These are phyloP conservation scores for Cryphonectria parasitica DNA, from an alignment of 2,329 filamentous ascomycete genomes.

Conservation along the genomic window DNA sequence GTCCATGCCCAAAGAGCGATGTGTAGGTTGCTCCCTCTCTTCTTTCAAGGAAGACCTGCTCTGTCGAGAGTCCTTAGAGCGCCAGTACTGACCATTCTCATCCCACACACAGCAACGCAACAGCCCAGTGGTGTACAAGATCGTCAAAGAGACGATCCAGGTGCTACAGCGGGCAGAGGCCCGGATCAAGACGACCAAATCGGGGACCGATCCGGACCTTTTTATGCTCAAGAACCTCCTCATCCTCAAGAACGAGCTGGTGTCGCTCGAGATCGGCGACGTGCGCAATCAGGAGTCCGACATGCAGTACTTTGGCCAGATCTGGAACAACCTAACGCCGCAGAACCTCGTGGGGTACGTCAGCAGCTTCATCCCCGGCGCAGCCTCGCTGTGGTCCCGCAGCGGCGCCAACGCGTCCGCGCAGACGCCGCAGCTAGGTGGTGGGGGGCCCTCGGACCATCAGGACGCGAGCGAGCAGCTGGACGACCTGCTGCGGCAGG, in stretches of 20 bases:
- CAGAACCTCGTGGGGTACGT: conserved; percentile 64
- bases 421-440: conserved; percentile 34
- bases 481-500: conserved; percentile 64
- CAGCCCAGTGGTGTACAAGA: conserved; percentile 63
- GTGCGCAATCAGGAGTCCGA: conserved; percentile 56
- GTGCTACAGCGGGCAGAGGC: conserved; percentile 79
- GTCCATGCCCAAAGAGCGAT: conserved; percentile 66
- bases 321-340: conserved; percentile 66
- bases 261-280: conserved; percentile 90
- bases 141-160: conserved; percentile 87
- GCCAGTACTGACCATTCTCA: not conserved
- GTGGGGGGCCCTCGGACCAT: conserved; percentile 43
- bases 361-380: conserved; percentile 59
- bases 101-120: conserved; percentile 49
- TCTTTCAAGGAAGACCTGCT: no score
- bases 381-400: conserved; percentile 52
- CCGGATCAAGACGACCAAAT: conserved; percentile 66
- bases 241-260: conserved; percentile 91
- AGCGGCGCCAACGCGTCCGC: conserved; percentile 38
- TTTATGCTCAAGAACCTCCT: conserved; percentile 96
- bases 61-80: not conserved
- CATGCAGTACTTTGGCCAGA: conserved; percentile 66
- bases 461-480: conserved; percentile 68
- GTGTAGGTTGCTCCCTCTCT: conserved; percentile 49
- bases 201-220: conserved; percentile 74